Conservation (phyloP, 1,139 yeast genomes). For the Kurtzmaniella quercitrusa region DNA sequence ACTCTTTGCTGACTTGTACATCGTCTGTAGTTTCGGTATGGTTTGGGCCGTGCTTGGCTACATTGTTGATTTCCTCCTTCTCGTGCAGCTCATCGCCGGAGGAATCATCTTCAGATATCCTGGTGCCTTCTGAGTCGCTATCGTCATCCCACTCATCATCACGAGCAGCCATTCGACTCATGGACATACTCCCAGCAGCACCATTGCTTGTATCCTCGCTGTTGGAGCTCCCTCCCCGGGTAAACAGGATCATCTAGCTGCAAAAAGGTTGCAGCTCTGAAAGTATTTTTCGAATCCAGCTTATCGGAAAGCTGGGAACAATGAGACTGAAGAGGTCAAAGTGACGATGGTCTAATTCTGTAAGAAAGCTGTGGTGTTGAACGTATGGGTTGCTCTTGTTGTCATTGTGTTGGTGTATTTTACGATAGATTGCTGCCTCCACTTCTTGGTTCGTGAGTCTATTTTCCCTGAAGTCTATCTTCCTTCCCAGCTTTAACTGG, state of each 20-base stretch:
- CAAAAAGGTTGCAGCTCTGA: background rate
- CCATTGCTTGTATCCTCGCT: no score
- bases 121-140: background rate
- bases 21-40: background rate
- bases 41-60: background rate
- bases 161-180: background rate
- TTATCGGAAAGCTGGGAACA: background rate
- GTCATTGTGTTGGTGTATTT: no score
- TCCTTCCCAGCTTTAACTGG: no score
- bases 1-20: background rate
- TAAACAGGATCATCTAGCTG: conserved; percentile 1
- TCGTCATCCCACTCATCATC: background rate
- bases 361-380: no score
- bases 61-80: background rate
- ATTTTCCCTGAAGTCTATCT: no score
- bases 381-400: no score
- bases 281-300: background rate
- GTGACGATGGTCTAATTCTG: no score
- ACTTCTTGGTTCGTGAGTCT: no score
- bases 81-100: background rate
- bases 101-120: background rate
- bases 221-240: background rate
- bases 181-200: background rate
- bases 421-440: no score
- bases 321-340: no score